Base-by-base conservation (phyloP, 1,139 yeast genomes). In the Geotrichum cucujoidarum region DNA sequence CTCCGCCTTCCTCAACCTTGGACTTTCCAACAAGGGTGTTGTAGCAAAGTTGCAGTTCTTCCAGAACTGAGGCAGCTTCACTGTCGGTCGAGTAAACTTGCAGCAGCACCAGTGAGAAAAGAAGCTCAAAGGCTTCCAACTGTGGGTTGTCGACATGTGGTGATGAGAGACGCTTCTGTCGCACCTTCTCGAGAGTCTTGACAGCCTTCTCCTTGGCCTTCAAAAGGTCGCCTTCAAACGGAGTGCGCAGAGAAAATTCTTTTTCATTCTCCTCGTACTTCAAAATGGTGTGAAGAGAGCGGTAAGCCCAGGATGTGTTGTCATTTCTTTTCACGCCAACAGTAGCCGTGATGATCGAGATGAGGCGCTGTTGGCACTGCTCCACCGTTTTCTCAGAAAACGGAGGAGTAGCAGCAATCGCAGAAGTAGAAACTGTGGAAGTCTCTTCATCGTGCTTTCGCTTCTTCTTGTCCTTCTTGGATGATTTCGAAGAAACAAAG, bases 41-140 rank as follows among this genome's bases (percentile, higher is more conserved):
- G 54, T 68, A 68, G 51, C 70, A 66, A 40, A 63, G 41, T 48
- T 64, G 80, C 48, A 90, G 69, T 61, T 90, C 98, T 34, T 80
- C 82, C 37, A 89, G 71, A 20, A 88, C 82, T 29, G 80, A 72
- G 3, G 84, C 79, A 0, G 95, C 83, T 54, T 90, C 97, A 2
- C 73, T 61, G 47, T 77, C 80, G 17, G 92, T 95, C 54, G 81
- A 71, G 60, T 82, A 89, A 37, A 90, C 73, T 62, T 89, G 96
- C 24, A 92, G 64, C 40, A 89, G 66, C 2, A 84, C 84, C 76
- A 87, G 78, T 0, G 96, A 83, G 51, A 86, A 79, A 43, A 92
- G 69, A 40, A 87, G 69, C 62, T 88, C 95, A 60, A 85, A 83
- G n/a, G 76, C 80, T 40, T 66, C 60, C 6, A 74, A 58, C 47